Base-by-base conservation (phyloP, 768 basidiomycete species). In the Podaxis sp. region DNA sequence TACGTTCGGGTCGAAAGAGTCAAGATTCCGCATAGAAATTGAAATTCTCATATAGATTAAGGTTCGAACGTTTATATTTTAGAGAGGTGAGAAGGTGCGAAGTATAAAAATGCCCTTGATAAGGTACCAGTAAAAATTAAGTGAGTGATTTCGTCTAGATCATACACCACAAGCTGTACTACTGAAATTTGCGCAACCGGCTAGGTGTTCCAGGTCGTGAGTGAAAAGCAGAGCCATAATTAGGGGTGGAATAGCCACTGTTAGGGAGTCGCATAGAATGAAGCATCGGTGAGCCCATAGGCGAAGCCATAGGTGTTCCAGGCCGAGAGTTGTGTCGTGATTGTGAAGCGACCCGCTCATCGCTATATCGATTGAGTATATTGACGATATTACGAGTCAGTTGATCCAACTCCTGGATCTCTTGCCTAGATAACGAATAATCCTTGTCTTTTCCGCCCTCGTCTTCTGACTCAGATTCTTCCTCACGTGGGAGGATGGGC, bases 361-460 rank as follows among this genome's bases (percentile, higher is more conserved):
- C 82, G 66, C 82, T 87, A 72, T 88, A 91, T 52, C 80, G 81
- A 68, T 92, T 86, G 58, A 96, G 74, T 52, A 95, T 84, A 49
- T 80, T 75, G 24, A 95, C 92, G 57, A 95, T 80, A 65, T 90
- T 86, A 64, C 84, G 81, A 4, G 92, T 91, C 68, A 95, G 77
- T 26, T 82, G 71, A 65, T 94, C 91, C 59, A 95, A 76, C 68
- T 95, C 91, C 67, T 81, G 83, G 64, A 92, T 76, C 74, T 96
- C 94, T 52, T 82, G 80, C n/a, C 69, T 61, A 12, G 88, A 85
- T 62, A 96, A 76, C 0, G 88, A 81, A 62, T 80, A 78, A 65
- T 82, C 82, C 64, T 71, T 77, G 30, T 73, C 72, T 13, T 72
- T 74, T 56, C 82, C 80, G 28, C 83, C 84, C 64, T 86, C 87